phyloP scores from a whole-genome alignment of 139 green algal genomes.

The Chlorella sp. region DNA sequence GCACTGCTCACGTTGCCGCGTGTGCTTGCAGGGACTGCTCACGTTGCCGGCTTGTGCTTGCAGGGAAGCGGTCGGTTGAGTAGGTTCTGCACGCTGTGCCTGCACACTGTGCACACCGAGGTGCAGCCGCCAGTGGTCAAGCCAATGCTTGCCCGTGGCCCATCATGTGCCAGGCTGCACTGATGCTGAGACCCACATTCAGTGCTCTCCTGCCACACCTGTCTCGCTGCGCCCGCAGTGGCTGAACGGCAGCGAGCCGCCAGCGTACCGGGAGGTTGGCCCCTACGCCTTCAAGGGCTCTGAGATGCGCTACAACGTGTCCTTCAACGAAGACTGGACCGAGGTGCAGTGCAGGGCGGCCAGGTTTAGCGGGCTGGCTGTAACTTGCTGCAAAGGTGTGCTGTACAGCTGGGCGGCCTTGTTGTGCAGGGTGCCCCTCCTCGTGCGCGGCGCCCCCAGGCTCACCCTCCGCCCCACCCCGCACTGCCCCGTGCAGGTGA shows the following conservation, averaged over 20 bases:
- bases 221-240: constrained; percentile 27
- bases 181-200: neutral
- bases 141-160: too few relatives aligned
- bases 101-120: too few relatives aligned
- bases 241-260: constrained; percentile 33
- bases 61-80: too few relatives aligned
- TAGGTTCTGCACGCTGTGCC: too few relatives aligned
- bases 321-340: constrained; percentile 36
- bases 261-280: constrained; percentile 42
- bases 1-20: neutral
- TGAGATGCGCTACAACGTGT: constrained; percentile 45
- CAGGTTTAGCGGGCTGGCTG: neutral
- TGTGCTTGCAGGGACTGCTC: neutral
- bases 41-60: too few relatives aligned
- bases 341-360: neutral
- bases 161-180: too few relatives aligned
- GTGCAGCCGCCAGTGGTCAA: neutral
- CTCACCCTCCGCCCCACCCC: neutral
- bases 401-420: neutral
- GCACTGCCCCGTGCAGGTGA: neutral
- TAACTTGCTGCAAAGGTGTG: neutral
- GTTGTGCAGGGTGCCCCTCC: neutral
- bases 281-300: constrained; percentile 41
- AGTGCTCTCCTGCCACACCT: neutral
- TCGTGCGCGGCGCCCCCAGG: neutral